phyloP scores from a whole-genome alignment of 1,139 yeast genomes.

The Scheffersomyces insectosa region DNA sequence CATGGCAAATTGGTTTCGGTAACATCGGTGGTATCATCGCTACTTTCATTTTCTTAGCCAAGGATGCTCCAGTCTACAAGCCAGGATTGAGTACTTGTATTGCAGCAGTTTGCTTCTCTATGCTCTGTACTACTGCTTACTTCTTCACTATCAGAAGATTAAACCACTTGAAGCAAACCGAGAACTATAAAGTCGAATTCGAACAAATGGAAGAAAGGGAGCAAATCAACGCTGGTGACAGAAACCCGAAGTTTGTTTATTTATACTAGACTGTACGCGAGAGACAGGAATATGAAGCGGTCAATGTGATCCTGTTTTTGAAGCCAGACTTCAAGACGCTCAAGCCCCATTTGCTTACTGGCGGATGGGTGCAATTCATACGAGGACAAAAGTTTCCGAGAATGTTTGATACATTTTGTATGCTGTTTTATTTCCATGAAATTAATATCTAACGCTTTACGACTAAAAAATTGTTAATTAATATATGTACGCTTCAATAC shows the following conservation, averaged over 20 bases:
- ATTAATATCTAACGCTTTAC: too few species aligned
- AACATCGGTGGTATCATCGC: slow-evolving; percentile 82
- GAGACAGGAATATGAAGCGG: too few species aligned
- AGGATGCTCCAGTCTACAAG: slow-evolving; percentile 59
- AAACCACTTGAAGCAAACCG: slow-evolving; percentile 44
- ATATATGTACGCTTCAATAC: too few species aligned
- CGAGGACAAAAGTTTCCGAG: too few species aligned
- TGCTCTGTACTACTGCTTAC: slow-evolving; percentile 46
- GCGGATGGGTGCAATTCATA: too few species aligned
- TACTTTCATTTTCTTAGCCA: slow-evolving; percentile 57
- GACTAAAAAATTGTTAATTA: too few species aligned
- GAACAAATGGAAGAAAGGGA: slow-evolving; percentile 47
- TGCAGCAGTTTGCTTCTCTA: slow-evolving; percentile 53
- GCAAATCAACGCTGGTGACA: slow-evolving; percentile 59
- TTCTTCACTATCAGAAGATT: slow-evolving; percentile 36
- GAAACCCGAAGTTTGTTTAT: slow-evolving; percentile 58
- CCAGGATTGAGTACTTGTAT: slow-evolving; percentile 59
- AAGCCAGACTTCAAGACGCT: too few species aligned
- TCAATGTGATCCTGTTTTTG: too few species aligned
- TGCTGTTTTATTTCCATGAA: too few species aligned
- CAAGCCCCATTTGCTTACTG: too few species aligned
- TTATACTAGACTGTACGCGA: slow-evolving; percentile 22
- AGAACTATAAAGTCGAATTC: slow-evolving; percentile 42
- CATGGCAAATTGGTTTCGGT: slow-evolving; percentile 79
- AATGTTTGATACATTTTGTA: too few species aligned